Evolutionary conservation across 208 protist genomes (phyloP).

Genomic region (Acanthamoeba culbertsoni): DNA sequence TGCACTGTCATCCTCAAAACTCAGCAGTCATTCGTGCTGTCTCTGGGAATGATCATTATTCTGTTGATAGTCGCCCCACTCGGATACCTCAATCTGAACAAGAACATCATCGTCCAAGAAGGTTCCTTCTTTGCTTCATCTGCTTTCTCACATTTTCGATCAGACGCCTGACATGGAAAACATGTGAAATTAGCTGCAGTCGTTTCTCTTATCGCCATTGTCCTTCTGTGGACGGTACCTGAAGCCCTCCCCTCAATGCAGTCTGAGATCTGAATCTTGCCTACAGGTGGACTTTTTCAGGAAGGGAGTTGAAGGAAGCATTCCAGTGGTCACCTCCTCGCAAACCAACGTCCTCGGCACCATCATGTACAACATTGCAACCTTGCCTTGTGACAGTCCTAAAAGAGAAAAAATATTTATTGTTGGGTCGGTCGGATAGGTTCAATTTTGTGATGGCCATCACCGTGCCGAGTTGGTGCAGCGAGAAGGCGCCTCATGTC

Average conservation of each 20-base stretch:
- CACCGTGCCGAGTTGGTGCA: conserved; percentile 13
- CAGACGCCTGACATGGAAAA: not conserved
- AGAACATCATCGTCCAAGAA: conserved; percentile 44
- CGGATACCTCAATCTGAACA: conserved; percentile 34
- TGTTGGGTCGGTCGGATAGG: not conserved
- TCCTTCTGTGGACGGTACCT: not conserved
- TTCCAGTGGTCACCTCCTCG: not conserved
- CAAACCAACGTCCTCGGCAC: not conserved
- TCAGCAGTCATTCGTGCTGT: conserved; percentile 31
- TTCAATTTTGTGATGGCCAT: conserved; percentile 32
- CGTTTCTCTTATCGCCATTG: not conserved
- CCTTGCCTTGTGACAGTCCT: not conserved
- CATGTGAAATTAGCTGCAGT: not conserved
- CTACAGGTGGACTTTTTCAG: conserved; percentile 5
- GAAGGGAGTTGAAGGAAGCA: not conserved
- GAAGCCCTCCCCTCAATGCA: not conserved
- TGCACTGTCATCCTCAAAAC: not conserved
- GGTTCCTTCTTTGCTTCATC: not conserved
- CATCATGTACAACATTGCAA: not conserved
- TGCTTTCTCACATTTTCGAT: not conserved
- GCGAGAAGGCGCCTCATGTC: conserved; percentile 14
- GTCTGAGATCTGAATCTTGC: not conserved
- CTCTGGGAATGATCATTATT: conserved; percentile 4
- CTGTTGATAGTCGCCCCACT: not conserved
- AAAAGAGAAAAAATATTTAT: not conserved